These are phyloP conservation scores for Vaccinium myrtillus DNA, from an alignment of 148 eudicot genomes.

Conservation along the genomic window DNA sequence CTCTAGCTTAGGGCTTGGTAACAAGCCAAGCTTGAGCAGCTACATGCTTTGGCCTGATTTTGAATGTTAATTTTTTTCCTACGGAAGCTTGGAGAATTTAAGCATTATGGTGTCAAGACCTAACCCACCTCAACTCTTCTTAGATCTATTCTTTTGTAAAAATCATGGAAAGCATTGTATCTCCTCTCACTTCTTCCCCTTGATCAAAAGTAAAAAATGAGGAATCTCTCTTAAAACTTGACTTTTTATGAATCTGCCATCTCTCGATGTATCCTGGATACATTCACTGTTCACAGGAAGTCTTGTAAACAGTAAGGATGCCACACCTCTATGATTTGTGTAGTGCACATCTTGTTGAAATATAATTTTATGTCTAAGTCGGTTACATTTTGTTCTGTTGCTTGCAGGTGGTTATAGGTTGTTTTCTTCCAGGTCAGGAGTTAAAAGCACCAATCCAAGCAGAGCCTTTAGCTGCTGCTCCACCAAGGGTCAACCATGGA, in stretches of 20 bases:
- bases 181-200: background rate
- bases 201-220: background rate
- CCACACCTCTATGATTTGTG: background rate
- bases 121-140: background rate
- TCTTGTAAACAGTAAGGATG: background rate
- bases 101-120: background rate
- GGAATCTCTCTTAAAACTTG: background rate
- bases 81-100: background rate
- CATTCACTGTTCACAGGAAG: background rate
- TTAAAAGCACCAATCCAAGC: conserved; percentile 3
- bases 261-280: too few relatives aligned
- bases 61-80: background rate
- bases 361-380: background rate
- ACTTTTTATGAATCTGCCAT: background rate
- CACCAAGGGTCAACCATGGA: conserved; percentile 14
- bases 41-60: background rate
- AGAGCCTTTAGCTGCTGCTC: conserved; percentile 2
- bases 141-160: background rate
- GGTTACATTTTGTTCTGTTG: conserved; percentile 5
- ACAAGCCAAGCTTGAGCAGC: background rate
- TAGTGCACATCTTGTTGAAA: background rate
- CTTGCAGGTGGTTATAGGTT: conserved; percentile 31
- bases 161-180: background rate
- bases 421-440: conserved; percentile 24
- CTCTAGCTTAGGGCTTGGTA: background rate